Evolutionary conservation across 163 green algal genomes (phyloP), one percentile per base, ranked within the genome.

Genomic region (Volvox carteri): DNA sequence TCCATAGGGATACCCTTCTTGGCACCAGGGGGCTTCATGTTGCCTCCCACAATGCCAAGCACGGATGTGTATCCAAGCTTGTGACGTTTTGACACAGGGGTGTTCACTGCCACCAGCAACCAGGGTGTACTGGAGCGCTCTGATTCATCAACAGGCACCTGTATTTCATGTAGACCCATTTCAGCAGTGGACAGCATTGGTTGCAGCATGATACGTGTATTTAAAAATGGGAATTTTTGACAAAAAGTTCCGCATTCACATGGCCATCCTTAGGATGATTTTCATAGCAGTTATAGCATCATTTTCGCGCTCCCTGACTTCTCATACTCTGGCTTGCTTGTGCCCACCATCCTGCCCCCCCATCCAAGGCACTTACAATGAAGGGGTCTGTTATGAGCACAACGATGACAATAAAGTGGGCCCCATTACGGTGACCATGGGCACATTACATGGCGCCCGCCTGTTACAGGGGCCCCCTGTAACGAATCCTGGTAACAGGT

Each of bases 291-390:
- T n/a, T n/a, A n/a, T n/a, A n/a, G n/a, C n/a, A n/a, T n/a, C n/a
- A n/a, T n/a, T n/a, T n/a, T n/a, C n/a, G n/a, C n/a, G n/a, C n/a
- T n/a, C n/a, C n/a, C n/a, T 33, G 25, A n/a, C 21, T 33, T n/a
- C 58, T 11, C 9, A 19, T 23, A 18, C 58, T 18, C 58, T 70
- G 58, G 58, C 6, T 37, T 37, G 6, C 58, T 23, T 23, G 7
- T 5, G n/a, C n/a, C n/a, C n/a, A n/a, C n/a, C n/a, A n/a, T n/a
- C n/a, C n/a, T n/a, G n/a, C n/a, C n/a, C n/a, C n/a, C n/a, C n/a
- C n/a, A n/a, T n/a, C n/a, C n/a, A n/a, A n/a, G n/a, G n/a, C n/a
- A 84, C 75, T 70, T 41, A 84, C 75, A 21, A 84, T 84, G 33
- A 84, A 84, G 14, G 75, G 75, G 33, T 84, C 75, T 0, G 75